Evolutionary conservation across 2,329 filamentous ascomycete species (phyloP), one percentile per base, ranked within the genome.

Genomic region (Fusarium abutilonis): DNA sequence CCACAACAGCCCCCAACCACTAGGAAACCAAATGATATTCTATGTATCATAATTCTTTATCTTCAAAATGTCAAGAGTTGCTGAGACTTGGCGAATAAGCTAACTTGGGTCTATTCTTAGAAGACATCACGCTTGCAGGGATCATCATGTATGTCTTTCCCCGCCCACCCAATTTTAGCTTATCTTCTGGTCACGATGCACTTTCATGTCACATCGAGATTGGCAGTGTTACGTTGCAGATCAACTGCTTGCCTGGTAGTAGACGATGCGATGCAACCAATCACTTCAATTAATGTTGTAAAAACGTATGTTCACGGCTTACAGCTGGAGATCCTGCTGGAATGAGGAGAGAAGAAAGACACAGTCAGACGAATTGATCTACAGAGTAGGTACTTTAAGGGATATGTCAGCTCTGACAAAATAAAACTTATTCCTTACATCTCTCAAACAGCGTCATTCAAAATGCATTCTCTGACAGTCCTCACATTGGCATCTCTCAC

Each of bases 171-270:
- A 29, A 29, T 2, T 29, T 5, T 19, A 46, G 40, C 41, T 43
- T 47, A 55, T 54, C 47, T 21, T 14, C 17, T 13, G 9, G 11
- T 60, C 42, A 54, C 55, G 50, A 43, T 42, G 19, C 29, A 15
- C n/a, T 10, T 23, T 31, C 28, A 23, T 19, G 17, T 52, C 21
- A 43, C 45, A 43, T 55, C 43, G 28, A 23, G 34, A 36, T 36
- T 36, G 35, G n/a, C 21, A 15, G 38, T 60, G 60, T 49, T 63
- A 63, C 60, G 60, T 63, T 63, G 60, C 60, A 63, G 28, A 50
- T 50, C 41, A 34, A 46, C 15, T 32, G 31, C 23, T 26, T 17
- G 14, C 15, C 35, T 23, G 32, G 41, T 13, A 39, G 32, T 32
- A 29, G 6, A 29, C 10, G 10, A 47, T 60, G 42, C 38, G 31